phyloP scores from a whole-genome alignment of 306 rosid species.

The Vachellia pachyceras region DNA sequence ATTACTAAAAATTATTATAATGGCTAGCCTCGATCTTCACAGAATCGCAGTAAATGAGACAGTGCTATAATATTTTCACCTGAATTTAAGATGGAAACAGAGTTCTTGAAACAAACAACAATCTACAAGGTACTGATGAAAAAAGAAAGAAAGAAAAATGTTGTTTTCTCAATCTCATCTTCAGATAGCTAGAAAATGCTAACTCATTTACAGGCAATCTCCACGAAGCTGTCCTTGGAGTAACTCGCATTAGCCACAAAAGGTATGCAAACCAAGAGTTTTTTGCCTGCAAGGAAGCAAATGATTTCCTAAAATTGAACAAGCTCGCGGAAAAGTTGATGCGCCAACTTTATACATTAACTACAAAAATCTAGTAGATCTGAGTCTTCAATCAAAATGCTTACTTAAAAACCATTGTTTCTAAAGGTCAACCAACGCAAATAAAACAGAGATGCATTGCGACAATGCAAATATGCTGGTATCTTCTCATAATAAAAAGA shows the following conservation, averaged over 20 bases:
- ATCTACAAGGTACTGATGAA: neutral
- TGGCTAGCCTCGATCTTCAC: conserved; percentile 5
- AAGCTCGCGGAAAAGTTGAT: conserved; percentile 29
- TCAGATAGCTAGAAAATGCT: conserved; percentile 35
- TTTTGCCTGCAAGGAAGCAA: conserved; percentile 62
- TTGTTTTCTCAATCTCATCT: conserved; percentile 23
- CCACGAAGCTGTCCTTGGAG: conserved; percentile 74
- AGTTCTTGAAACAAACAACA: conserved; percentile 8
- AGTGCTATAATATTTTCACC: conserved; percentile 10
- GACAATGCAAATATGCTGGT: neutral
- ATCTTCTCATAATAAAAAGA: conserved; percentile 34
- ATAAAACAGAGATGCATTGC: neutral
- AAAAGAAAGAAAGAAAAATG: neutral
- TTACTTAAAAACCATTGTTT: conserved; percentile 4
- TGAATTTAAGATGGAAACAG: conserved; percentile 1
- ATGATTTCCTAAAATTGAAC: conserved; percentile 17
- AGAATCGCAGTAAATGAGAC: conserved; percentile 6
- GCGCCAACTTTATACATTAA: conserved; percentile 10
- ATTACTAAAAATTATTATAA: conserved; percentile 9
- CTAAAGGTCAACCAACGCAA: neutral
- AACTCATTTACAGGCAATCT: conserved; percentile 89
- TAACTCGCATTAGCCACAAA: conserved; percentile 66
- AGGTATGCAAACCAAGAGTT: conserved; percentile 60
- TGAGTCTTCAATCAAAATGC: conserved; percentile 28
- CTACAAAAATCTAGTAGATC: neutral